These are phyloP conservation scores for Pseudogymnoascus sp. DNA, from an alignment of 2,329 filamentous ascomycete genomes.

Conservation along the genomic window DNA sequence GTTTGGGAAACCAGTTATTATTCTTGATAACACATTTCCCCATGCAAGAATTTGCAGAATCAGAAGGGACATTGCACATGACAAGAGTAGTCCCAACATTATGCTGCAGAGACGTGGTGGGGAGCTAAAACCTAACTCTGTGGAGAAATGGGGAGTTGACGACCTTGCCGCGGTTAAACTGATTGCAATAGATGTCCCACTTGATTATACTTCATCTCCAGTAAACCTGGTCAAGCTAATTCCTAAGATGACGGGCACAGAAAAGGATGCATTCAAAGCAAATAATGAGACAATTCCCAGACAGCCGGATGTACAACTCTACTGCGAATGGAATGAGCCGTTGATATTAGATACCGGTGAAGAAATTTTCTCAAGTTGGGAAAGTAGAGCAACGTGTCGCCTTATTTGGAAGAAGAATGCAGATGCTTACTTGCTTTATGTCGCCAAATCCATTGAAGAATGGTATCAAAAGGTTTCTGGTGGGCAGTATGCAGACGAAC, in stretches of 20 bases:
- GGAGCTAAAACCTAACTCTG: constrained; percentile 4
- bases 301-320: background rate
- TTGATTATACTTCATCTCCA: background rate
- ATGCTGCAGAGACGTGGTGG: constrained; percentile 13
- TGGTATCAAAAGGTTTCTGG: background rate
- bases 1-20: constrained; percentile 11
- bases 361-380: background rate
- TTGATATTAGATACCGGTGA: background rate
- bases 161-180: background rate
- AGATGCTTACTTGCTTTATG: background rate
- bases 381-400: background rate
- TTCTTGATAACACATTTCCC: constrained; percentile 10
- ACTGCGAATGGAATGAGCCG: background rate
- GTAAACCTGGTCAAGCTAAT: background rate
- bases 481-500: background rate
- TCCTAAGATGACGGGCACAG: background rate
- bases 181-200: background rate
- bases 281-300: background rate
- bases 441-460: background rate
- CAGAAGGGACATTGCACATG: constrained; percentile 10
- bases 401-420: background rate
- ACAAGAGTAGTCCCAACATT: background rate
- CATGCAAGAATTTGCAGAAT: constrained; percentile 13
- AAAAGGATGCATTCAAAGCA: background rate
- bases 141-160: background rate